These are phyloP conservation scores for Leishmania arabica DNA, from an alignment of 208 protist species.

Conservation along the genomic window DNA sequence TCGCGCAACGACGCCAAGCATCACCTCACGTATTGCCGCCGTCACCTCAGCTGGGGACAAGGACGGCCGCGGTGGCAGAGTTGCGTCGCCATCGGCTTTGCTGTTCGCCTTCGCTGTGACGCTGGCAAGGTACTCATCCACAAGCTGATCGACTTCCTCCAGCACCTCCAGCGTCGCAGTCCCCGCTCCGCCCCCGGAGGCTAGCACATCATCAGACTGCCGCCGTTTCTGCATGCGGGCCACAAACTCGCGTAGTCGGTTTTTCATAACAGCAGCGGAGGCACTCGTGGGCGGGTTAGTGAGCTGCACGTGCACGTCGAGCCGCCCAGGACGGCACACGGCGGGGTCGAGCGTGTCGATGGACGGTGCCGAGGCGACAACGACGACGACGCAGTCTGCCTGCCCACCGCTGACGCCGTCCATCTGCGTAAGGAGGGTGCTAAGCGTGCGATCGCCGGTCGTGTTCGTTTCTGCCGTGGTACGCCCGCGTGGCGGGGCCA, in stretches of 20 bases:
- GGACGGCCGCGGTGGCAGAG: background rate
- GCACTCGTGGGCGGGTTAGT: constrained; percentile 14
- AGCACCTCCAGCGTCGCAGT: constrained; percentile 1
- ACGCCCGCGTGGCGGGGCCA: constrained; percentile 78
- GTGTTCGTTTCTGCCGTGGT: constrained; percentile 49
- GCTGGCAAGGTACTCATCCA: constrained; percentile 13
- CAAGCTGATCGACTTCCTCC: constrained; percentile 5
- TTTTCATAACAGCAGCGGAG: constrained; percentile 22
- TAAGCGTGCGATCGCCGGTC: constrained; percentile 86
- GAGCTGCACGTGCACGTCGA: constrained; percentile 85
- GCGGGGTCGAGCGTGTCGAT: constrained; percentile 75
- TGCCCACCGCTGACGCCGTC: constrained; percentile 67
- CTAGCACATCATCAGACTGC: background rate
- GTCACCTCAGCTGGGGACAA: constrained; percentile 18
- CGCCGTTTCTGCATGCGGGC: background rate
- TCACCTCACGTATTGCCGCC: constrained; percentile 20
- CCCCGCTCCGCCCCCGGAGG: background rate
- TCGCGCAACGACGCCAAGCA: constrained; percentile 1
- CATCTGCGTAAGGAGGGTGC: constrained; percentile 93
- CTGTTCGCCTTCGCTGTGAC: background rate
- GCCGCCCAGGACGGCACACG: constrained; percentile 79
- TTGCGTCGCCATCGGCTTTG: background rate
- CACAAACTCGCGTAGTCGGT: constrained; percentile 24
- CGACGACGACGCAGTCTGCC: constrained; percentile 53
- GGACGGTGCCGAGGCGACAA: constrained; percentile 81